Percentiles rank a stretch among this genome's conserved stretches.
Conservation (phyloP, 331 rosid genomes). For the Rhamnella rubrinervis region DNA sequence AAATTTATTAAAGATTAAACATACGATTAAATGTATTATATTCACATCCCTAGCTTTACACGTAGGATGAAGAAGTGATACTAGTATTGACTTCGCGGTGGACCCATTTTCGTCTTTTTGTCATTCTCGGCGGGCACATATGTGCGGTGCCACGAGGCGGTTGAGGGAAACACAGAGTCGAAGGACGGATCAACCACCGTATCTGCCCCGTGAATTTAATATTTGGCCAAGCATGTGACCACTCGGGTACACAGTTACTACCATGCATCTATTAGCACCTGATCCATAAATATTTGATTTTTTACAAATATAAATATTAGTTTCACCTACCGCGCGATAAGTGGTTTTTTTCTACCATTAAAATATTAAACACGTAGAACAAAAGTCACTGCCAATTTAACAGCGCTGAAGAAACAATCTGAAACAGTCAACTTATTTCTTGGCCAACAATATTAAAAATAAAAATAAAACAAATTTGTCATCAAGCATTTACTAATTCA, state of each 20-base stretch:
- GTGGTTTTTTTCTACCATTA: no score
- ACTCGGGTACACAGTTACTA: not conserved
- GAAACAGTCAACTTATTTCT: no score
- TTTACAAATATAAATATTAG: not conserved
- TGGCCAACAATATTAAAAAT: no score
- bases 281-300: not conserved
- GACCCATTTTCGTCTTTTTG: slow-evolving; percentile 11
- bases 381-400: no score
- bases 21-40: not conserved
- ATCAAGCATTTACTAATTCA: no score
- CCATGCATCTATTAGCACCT: not conserved
- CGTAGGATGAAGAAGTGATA: not conserved
- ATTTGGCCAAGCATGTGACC: slow-evolving; percentile 4
- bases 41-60: not conserved
- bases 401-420: no score
- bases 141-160: not conserved
- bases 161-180: not conserved
- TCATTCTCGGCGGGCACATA: not conserved
- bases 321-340: no score
- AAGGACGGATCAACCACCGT: not conserved
- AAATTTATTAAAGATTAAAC: not conserved
- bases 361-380: no score
- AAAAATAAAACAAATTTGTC: no score
- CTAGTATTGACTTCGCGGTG: not conserved
- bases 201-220: slow-evolving; percentile 2